Base-by-base conservation (phyloP, 805 yeast genomes). In the Pichia insulana region DNA sequence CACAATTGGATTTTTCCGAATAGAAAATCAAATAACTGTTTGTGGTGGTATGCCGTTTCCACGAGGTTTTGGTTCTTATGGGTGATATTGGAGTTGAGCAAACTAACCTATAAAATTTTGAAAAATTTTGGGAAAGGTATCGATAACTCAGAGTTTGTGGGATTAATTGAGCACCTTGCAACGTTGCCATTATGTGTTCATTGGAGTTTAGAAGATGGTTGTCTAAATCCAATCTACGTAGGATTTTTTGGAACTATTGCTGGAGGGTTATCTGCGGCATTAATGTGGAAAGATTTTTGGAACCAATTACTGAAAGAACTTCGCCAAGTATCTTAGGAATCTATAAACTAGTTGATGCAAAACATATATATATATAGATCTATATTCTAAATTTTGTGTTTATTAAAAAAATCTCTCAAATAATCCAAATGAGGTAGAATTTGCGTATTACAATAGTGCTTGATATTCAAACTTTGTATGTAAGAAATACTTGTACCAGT, bases 171-270 rank as follows among this genome's bases (percentile, higher is more conserved):
- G 16, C 62, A 63, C 41, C 17, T 60, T 3, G 64, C 64, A 7
- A 63, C 63, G 28, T 47, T 63, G 30, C 68, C 68, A 11, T 52
- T 64, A 34, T 62, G 67, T 36, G 57, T 58, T 6, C 68, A 64
- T 48, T 64, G 68, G 68, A 61, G 67, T 30, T 41, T 57, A 30
- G 49, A 45, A 11, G 59, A 57, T 25, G 68, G 68, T 2, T 61
- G 65, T 34, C 44, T 64, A 22, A 45, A 52, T 36, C 57, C 56
- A 20, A 41, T 62, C 16, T 37, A 46, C 13, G 68, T 63, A 34
- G 68, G 67, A 1, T 50, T 63, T 16, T 54, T 60, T 42, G 68
- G 67, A n/a, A 55, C 63, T 6, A 28, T 45, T n/a, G 54, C 54
- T 3, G 43, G 43, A 47, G 37, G 57, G 41, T 39, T 55, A 19